Evolutionary conservation across 371 early-diverging fungal genomes (phyloP), one percentile per base, ranked within the genome.

Genomic region (Syncephalastrum racemosum): DNA sequence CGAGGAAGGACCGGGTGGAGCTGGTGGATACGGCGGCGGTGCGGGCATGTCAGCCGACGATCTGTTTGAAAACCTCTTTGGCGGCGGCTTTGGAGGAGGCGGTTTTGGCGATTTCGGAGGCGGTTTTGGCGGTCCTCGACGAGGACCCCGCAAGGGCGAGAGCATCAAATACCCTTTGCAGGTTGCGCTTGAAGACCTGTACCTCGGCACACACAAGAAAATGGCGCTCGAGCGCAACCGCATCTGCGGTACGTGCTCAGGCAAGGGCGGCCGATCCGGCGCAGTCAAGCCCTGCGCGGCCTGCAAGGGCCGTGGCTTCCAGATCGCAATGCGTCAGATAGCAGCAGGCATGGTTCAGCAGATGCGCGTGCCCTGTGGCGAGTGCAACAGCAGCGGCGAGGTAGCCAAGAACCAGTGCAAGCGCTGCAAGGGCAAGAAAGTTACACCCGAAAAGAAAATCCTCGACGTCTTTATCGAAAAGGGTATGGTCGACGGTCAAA

Each of bases 341-440:
- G 99, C 97, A 31, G 96, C 97, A 54, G 85, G 84, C 44, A 87
- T 90, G 87, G 90, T 98, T 86, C 98, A 98, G 81, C 98, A 97
- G 79, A 93, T 97, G 88, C 65, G 60, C 46, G 64, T 71, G 6
- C 82, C 88, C 20, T 93, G 93, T 67, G 77, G 70, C 10, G 80
- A 81, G 48, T 82, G 84, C 48, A 64, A 85, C 55, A 90, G 90
- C 49, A 80, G 86, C 57, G 92, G 94, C 15, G 80, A 89, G 54
- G 74, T 83, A 25, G 87, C 86, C 39, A 92, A 92, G 77, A 92
- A 94, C 70, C 72, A 85, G 50, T 96, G 96, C 81, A 92, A 90
- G 70, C 79, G 75, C 43, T 96, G 96, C 75, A 82, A 85, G 57
- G 96, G 94, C 46, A 82, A 83, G 68, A 92, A 93, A 69, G 85